Percentiles rank a stretch among this genome's conserved stretches.
phyloP scores from a whole-genome alignment of 441 rosid genomes.

The Gossypium davidsonii region DNA sequence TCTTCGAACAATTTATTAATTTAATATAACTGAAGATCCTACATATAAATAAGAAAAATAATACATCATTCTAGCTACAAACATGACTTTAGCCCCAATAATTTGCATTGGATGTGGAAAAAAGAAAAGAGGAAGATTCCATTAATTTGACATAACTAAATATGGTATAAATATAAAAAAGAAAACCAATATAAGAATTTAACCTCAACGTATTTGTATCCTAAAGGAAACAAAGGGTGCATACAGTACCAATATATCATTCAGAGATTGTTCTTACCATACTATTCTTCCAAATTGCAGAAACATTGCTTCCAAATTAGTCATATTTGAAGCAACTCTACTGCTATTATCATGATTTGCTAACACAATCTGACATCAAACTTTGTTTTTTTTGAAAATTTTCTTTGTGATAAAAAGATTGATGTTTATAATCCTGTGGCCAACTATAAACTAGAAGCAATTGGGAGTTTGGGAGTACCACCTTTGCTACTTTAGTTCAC shows the following conservation, averaged over 20 bases:
- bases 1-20: neutral
- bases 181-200: neutral
- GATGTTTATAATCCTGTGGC: neutral
- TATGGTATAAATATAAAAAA: neutral
- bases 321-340: neutral
- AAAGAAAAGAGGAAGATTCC: neutral
- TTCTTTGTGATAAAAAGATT: neutral
- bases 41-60: neutral
- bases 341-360: neutral
- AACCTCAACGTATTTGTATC: neutral
- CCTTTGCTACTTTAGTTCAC: neutral
- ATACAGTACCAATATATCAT: neutral
- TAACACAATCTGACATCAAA: neutral
- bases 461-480: neutral
- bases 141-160: neutral
- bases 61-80: neutral
- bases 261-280: neutral
- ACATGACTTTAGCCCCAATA: neutral
- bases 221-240: neutral
- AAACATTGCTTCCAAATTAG: neutral
- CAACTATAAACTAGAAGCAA: neutral
- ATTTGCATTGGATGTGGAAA: no score
- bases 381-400: neutral
- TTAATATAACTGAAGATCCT: neutral
- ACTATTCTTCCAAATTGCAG: neutral